Evolutionary conservation across 2,329 filamentous ascomycete genomes (phyloP).

Genomic region (Scolecobasidium constrictum): DNA sequence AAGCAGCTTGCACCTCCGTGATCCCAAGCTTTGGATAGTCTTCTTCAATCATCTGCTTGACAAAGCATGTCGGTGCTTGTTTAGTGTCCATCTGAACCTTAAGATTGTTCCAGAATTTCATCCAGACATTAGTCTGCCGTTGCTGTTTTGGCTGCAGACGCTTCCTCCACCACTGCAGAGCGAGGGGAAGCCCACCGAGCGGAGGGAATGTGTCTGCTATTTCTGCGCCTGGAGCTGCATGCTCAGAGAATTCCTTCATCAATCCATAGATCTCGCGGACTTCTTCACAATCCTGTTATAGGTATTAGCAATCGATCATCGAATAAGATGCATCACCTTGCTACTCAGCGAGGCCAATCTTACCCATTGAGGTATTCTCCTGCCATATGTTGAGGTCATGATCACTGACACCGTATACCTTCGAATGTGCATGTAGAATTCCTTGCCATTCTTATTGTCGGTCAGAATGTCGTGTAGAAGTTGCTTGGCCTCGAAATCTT

Average conservation of each 20-base stretch:
- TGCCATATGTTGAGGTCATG: slow-evolving; percentile 24
- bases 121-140: slow-evolving; percentile 21
- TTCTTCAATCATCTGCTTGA: slow-evolving; percentile 23
- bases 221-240: slow-evolving; percentile 14
- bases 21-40: slow-evolving; percentile 21
- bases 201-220: slow-evolving; percentile 20
- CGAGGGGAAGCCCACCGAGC: slow-evolving; percentile 19
- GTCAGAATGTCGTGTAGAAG: slow-evolving; percentile 16
- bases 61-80: slow-evolving; percentile 21
- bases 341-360: no score
- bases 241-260: slow-evolving; percentile 21
- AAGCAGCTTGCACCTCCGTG: slow-evolving; percentile 22
- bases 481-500: slow-evolving; percentile 15
- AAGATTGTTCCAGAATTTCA: slow-evolving; percentile 21
- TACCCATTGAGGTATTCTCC: slow-evolving; percentile 20
- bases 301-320: slow-evolving; percentile 21
- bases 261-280: slow-evolving; percentile 22
- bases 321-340: no score
- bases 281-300: no score
- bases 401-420: slow-evolving; percentile 23
- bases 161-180: slow-evolving; percentile 20
- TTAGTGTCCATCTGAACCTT: slow-evolving; percentile 21
- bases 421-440: slow-evolving; percentile 21
- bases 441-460: slow-evolving; percentile 15
- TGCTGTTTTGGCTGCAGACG: slow-evolving; percentile 18